Evolutionary conservation across 371 early-diverging fungal species (phyloP), one percentile per base, ranked within the genome.

Genomic region (Actinomucor elegans): DNA sequence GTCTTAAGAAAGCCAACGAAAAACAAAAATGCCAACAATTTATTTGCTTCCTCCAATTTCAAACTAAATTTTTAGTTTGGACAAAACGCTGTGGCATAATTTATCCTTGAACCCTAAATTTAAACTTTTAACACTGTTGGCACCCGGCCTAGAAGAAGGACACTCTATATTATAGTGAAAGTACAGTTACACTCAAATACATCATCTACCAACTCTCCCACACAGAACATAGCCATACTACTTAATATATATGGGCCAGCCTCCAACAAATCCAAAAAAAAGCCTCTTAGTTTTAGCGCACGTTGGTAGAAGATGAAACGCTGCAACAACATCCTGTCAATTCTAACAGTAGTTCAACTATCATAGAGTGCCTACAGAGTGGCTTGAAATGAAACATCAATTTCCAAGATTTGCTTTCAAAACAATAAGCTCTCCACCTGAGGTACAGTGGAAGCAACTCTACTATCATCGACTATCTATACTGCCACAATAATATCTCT

Each of bases 1-100:
- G 57, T 15, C 33, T 56, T 1, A 49, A 32, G 29, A 57, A 53
- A 48, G 20, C 15, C 10, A 32, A 47, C 1, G 29, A 47, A 11
- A 12, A 11, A 28, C 18, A 28, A 37, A 29, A 29, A 40, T 3
- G 21, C 21, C 9, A 31, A n/a, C 21, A 32, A 28, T 55, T 55
- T 42, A 55, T 41, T 7, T 11, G 48, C 6, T 42, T 24, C 17
- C 35, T 55, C 1, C 21, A 23, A 4, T 55, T 55, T 11, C 20
- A 55, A 2, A 34, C 41, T 2, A 35, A 2, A 7, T 48, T 42
- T 1, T 33, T 24, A 12, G 8, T 17, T 7, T 48, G 56, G 48
- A 48, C 34, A 4, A 5, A 8, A 8, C 48, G 42, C 10, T 42
- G 35, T 34, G 56, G 56, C 2, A 48, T 55, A 24, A 7, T 48